Base-by-base conservation (phyloP, 2,329 filamentous ascomycete species). In the Botrytis sinoallii region DNA sequence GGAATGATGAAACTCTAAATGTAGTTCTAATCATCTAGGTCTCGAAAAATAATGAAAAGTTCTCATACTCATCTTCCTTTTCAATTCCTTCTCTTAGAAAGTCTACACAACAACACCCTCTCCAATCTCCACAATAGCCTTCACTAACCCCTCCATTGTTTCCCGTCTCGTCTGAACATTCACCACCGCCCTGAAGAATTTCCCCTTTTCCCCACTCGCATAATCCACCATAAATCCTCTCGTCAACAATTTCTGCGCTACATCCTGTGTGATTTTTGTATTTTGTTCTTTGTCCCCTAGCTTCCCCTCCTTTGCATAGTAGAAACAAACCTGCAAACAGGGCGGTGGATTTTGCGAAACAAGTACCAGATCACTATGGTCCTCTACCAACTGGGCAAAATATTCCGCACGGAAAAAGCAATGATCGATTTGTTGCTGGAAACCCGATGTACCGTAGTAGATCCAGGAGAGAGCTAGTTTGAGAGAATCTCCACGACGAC, bases 261-360 rank as follows among this genome's bases (percentile, higher is more conserved):
- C 86, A 57, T 83, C 82, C 76, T 85, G 85, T 7, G 91, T 93
- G 9, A 85, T 80, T 77, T 81, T 83, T 70, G 86, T 87, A 80
- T 91, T 92, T 70, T 80, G 81, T 73, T 76, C 81, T 76, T 77
- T 82, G 75, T 77, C 83, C 73, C 74, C 77, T 2, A 82, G 80
- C 72, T 92, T 76, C 73, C 82, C 78, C 3, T 90, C 88, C 85
- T 0, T 89, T 2, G 91, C 89, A 79, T 93, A 94, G 82, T 97
- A 97, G 82, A 98, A 98, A 85, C 95, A 98, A 35, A 98, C 92
- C 84, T 98, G 96, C 81, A 97, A 84, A 83, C 95, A 98, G 0
- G 93, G 93, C 65, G 95, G 91, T 40, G 94, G 93, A 78, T 92
- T 91, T 91, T 89, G 20, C 86, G 90, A 93, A 4, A 97, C 88